Evolutionary conservation across 2,329 filamentous ascomycete genomes (phyloP).

Genomic region (Botrytis sinoallii): DNA sequence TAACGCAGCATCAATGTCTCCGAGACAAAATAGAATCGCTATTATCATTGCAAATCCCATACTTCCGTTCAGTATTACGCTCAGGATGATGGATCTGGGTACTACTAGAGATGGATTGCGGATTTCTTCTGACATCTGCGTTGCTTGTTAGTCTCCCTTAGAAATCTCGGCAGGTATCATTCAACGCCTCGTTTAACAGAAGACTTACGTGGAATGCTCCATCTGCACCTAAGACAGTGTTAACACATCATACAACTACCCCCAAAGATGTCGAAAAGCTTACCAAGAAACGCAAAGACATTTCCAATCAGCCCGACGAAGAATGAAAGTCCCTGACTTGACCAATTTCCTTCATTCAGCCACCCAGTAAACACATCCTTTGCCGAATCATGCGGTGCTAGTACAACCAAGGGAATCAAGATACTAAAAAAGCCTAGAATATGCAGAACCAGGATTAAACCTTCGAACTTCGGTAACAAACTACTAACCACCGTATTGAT

Average conservation of each 20-base stretch:
- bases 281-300: conserved; percentile 24
- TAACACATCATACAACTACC: not conserved
- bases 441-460: conserved; percentile 44
- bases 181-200: not conserved
- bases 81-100: conserved; percentile 41
- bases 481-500: conserved; percentile 44
- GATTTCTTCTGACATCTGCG: conserved; percentile 21
- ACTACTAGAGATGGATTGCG: conserved; percentile 16
- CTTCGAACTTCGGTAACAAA: conserved; percentile 43
- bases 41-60: conserved; percentile 44
- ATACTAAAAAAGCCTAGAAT: conserved; percentile 45
- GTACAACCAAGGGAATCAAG: conserved; percentile 40
- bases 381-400: conserved; percentile 26
- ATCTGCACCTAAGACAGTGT: conserved; percentile 13
- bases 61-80: conserved; percentile 46
- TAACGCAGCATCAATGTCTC: conserved; percentile 39
- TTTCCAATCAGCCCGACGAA: conserved; percentile 41
- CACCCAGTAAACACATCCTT: conserved; percentile 35
- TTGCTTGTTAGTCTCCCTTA: not conserved
- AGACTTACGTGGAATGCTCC: conserved; percentile 15
- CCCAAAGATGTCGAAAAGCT: not conserved
- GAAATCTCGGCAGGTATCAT: not conserved
- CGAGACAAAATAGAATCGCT: conserved; percentile 39
- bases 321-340: conserved; percentile 35
- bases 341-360: conserved; percentile 35